These are phyloP conservation scores for Eucalyptus pauciflora DNA, from an alignment of 345 rosid species.

Conservation along the genomic window DNA sequence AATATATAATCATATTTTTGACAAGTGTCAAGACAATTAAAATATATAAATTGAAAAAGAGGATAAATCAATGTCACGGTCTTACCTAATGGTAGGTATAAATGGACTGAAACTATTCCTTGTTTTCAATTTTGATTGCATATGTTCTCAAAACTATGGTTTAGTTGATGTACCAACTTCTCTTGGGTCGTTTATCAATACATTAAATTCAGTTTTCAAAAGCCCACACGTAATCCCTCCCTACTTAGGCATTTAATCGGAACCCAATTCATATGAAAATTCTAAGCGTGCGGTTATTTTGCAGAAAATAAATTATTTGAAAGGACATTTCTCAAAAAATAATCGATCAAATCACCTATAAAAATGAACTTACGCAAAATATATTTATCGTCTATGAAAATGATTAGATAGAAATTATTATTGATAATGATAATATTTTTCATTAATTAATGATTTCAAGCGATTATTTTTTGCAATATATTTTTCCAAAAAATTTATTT, in stretches of 20 bases:
- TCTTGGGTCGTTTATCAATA: neutral
- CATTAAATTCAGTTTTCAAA: neutral
- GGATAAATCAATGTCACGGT: neutral
- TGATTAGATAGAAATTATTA: neutral
- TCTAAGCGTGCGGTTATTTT: accelerated
- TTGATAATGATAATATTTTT: accelerated
- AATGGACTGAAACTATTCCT: neutral
- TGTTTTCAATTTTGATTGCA: neutral
- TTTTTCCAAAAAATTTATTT: neutral
- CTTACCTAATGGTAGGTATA: neutral
- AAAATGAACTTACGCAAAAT: accelerated
- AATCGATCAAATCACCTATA: too few species aligned
- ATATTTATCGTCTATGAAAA: accelerated
- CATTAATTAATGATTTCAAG: neutral
- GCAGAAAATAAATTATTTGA: accelerated
- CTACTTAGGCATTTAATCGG: neutral
- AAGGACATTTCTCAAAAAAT: too few species aligned
- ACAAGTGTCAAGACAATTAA: neutral
- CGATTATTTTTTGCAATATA: neutral
- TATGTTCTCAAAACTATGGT: neutral
- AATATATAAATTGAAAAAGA: accelerated
- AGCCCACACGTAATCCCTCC: neutral
- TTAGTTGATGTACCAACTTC: neutral
- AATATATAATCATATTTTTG: neutral
- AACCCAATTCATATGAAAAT: neutral